These are phyloP conservation scores for Erythrophleum fordii DNA, from an alignment of 306 rosid genomes.

Conservation along the genomic window DNA sequence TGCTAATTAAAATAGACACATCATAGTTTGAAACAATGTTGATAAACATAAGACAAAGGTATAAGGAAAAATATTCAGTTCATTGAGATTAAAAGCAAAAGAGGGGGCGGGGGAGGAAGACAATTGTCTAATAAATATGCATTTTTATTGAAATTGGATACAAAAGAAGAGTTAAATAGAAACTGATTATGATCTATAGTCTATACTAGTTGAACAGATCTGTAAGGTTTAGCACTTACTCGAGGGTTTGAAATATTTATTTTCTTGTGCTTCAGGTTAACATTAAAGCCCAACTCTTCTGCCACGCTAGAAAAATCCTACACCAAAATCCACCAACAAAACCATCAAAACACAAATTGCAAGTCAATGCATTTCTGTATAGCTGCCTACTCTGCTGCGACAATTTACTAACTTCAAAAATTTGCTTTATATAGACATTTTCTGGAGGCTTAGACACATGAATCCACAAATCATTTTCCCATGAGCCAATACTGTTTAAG, in stretches of 20 bases:
- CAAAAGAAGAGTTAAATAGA: conserved; percentile 6
- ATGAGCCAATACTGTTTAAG: conserved; percentile 90
- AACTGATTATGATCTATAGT: conserved; percentile 19
- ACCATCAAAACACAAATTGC: conserved; percentile 26
- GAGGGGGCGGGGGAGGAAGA: neutral
- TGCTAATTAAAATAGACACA: neutral
- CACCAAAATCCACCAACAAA: conserved; percentile 42
- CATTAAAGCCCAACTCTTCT: conserved; percentile 74
- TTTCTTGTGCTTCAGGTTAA: conserved; percentile 96
- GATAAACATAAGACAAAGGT: neutral
- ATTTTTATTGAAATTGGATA: conserved; percentile 12
- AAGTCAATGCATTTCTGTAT: conserved; percentile 27
- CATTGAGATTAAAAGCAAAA: conserved; percentile 11
- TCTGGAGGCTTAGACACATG: conserved; percentile 99
- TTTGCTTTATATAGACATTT: conserved; percentile 87
- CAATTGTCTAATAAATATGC: conserved; percentile 13
- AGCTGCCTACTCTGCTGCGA: neutral
- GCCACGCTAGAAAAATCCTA: conserved; percentile 95
- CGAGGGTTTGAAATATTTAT: conserved; percentile 94
- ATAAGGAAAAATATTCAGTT: neutral
- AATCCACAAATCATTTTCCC: conserved; percentile 92
- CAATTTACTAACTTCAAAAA: conserved; percentile 72
- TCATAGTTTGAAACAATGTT: conserved; percentile 1
- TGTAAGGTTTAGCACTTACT: conserved; percentile 63
- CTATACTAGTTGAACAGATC: conserved; percentile 27